Conservation (phyloP, 148 eudicot genomes). For the Cornus kousa region DNA sequence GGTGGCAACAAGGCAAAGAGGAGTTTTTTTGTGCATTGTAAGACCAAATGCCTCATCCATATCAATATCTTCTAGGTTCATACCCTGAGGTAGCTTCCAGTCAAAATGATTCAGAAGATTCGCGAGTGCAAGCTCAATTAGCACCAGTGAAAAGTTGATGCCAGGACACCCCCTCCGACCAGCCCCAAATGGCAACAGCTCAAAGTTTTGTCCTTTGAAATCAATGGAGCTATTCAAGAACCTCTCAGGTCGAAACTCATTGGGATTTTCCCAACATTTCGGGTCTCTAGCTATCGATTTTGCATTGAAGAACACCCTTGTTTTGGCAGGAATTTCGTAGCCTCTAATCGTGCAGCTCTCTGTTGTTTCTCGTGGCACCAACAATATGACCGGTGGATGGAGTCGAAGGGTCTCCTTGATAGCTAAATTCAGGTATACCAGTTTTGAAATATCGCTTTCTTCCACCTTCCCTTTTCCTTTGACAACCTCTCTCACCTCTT, state of each 20-base stretch:
- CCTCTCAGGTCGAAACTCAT: slow-evolving; percentile 49
- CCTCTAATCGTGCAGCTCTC: slow-evolving; percentile 31
- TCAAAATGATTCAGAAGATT: slow-evolving; percentile 25
- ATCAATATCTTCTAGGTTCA: slow-evolving; percentile 26
- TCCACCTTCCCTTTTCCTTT: slow-evolving; percentile 30
- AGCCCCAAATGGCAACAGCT: slow-evolving; percentile 52
- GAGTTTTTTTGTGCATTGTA: slow-evolving; percentile 28
- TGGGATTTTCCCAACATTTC: slow-evolving; percentile 38
- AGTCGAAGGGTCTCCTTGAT: slow-evolving; percentile 57
- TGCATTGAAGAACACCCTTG: slow-evolving; percentile 51
- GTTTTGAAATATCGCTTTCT: slow-evolving; percentile 45
- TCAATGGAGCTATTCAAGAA: slow-evolving; percentile 30
- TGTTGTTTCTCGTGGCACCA: slow-evolving; percentile 52
- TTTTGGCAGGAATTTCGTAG: slow-evolving; percentile 46
- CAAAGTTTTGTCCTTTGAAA: slow-evolving; percentile 42
- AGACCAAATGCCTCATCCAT: slow-evolving; percentile 30
- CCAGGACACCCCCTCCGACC: slow-evolving; percentile 62
- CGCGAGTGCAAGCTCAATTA: slow-evolving; percentile 48
- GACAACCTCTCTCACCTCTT: slow-evolving; percentile 36
- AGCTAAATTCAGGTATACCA: slow-evolving; percentile 35
- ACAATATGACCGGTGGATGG: slow-evolving; percentile 50
- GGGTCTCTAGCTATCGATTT: slow-evolving; percentile 46
- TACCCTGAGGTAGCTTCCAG: slow-evolving; percentile 28
- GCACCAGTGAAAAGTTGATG: slow-evolving; percentile 18
- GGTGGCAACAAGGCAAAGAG: slow-evolving; percentile 26